Base-by-base conservation (phyloP, 306 rosid genomes). In the Begonia peltatifolia region DNA sequence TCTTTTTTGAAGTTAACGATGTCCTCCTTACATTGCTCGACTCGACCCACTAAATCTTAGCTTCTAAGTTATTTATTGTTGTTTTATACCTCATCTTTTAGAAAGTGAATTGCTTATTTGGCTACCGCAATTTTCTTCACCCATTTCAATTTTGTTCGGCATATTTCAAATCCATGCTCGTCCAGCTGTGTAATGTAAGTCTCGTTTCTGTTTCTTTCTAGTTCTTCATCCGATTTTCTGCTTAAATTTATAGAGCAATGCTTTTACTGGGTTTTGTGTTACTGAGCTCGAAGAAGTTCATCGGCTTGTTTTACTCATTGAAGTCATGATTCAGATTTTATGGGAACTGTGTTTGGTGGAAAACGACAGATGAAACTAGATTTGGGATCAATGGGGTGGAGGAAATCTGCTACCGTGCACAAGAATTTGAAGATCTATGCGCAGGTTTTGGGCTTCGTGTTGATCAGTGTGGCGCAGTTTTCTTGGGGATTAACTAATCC, bases 401-500 rank as follows among this genome's bases (percentile, higher is more conserved):
- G 57, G 75, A 77, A 84, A 79, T 84, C 84, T 75, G 71, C 42
- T 54, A 68, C 65, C 50, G 60, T 35, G 68, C 61, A 12, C 71
- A 62, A 55, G 59, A 55, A 64, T 70, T 62, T 67, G 69, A 71
- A 71, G 82, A 76, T 82, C 76, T 58, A 60, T 41, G 57, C 30
- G 36, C 60, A 61, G 60, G 61, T 72, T 64, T 55, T 30, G 38
- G 9, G 78, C 64, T 70, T 73, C 67, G 12, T 68, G 53, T 63
- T 77, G 74, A 70, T 78, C 71, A 72, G 71, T 55, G 59, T 60
- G 35, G 75, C 67, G 0, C 87, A 67, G 58, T 60, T 84, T 70
- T 74, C 79, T 17, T 63, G 52, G 65, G 95, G 83, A 48, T 78
- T 59, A 56, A 89, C 97, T 54, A 76, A 80, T 79, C 71, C 82